These are phyloP conservation scores for Mycena alexandri DNA, from an alignment of 768 basidiomycete genomes.

Conservation along the genomic window DNA sequence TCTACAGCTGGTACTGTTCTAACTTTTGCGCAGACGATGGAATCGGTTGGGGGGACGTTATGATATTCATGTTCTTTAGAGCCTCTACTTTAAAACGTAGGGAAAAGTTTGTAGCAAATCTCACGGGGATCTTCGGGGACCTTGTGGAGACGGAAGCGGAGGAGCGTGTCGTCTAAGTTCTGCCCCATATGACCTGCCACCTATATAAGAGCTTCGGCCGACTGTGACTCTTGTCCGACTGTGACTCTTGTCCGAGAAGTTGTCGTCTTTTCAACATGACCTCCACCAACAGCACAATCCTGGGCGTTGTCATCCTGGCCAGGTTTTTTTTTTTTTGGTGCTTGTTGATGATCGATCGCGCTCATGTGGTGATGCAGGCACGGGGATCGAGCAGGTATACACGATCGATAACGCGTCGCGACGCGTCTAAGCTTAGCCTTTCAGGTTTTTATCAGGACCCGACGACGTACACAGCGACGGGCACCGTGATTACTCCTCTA, in stretches of 20 bases:
- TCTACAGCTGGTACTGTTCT: slow-evolving; percentile 48
- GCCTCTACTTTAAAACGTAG: too few species aligned
- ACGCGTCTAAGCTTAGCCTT: slow-evolving; percentile 3
- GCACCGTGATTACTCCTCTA: slow-evolving; percentile 74
- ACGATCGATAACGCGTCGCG: slow-evolving; percentile 8
- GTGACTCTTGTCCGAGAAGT: not conserved
- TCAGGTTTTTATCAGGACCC: slow-evolving; percentile 76
- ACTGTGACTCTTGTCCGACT: too few species aligned
- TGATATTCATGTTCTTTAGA: not conserved
- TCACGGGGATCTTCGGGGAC: too few species aligned
- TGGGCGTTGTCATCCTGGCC: slow-evolving; percentile 67
- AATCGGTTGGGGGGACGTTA: slow-evolving; percentile 50
- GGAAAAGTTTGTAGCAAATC: too few species aligned
- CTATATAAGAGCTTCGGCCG: too few species aligned
- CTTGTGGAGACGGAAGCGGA: too few species aligned
- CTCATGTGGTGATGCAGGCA: slow-evolving; percentile 55
- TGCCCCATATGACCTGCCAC: too few species aligned
- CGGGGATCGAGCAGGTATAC: slow-evolving; percentile 65
- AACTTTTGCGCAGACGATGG: slow-evolving; percentile 46
- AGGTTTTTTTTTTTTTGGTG: slow-evolving; percentile 18
- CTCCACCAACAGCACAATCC: slow-evolving; percentile 49
- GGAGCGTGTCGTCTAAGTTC: too few species aligned
- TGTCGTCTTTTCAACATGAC: slow-evolving; percentile 27
- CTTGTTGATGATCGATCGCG: too few species aligned
- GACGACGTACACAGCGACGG: slow-evolving; percentile 65